Evolutionary conservation across 2,329 filamentous ascomycete species (phyloP).

Genomic region (Shiraia bambusicola): DNA sequence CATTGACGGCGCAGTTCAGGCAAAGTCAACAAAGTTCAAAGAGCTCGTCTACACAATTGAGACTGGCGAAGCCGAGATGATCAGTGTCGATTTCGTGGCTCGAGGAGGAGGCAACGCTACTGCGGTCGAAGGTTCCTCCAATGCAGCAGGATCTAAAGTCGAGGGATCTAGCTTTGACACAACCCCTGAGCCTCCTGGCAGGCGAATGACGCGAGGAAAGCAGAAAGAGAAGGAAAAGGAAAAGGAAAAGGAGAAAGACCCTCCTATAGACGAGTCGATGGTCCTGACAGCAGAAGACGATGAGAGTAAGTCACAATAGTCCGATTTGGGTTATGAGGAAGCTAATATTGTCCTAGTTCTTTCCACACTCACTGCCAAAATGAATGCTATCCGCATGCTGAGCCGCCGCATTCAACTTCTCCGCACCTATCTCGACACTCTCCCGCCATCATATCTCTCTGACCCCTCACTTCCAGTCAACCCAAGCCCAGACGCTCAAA

Average conservation of each 20-base stretch:
- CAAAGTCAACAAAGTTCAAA: constrained; percentile 66
- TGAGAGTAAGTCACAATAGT: constrained; percentile 52
- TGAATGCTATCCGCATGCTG: constrained; percentile 93
- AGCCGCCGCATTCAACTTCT: constrained; percentile 61
- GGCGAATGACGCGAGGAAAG: constrained; percentile 53
- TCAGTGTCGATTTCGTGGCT: constrained; percentile 90
- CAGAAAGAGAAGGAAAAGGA: constrained; percentile 54
- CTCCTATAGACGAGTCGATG: constrained; percentile 35
- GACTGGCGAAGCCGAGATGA: constrained; percentile 96
- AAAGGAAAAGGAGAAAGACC: constrained; percentile 36
- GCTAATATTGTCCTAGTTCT: constrained; percentile 50
- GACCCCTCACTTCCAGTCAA: constrained; percentile 44
- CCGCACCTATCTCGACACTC: constrained; percentile 69
- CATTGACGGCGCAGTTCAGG: constrained; percentile 65
- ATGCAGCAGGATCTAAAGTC: constrained; percentile 12
- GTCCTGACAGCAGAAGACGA: constrained; percentile 62
- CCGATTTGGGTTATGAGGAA: constrained; percentile 2
- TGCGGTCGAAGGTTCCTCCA: constrained; percentile 47
- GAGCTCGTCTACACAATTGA: constrained; percentile 86
- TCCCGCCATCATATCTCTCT: constrained; percentile 66
- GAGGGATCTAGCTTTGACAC: constrained; percentile 42
- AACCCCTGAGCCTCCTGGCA: too few species aligned
- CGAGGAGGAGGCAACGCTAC: constrained; percentile 80
- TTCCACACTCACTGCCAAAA: constrained; percentile 75
- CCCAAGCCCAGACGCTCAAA: constrained; percentile 28